A percentile compares a stretch with the other conserved stretches of the same genome.
These are phyloP conservation scores for Ormosia semicastrata DNA, from an alignment of 306 rosid genomes.

Conservation along the genomic window DNA sequence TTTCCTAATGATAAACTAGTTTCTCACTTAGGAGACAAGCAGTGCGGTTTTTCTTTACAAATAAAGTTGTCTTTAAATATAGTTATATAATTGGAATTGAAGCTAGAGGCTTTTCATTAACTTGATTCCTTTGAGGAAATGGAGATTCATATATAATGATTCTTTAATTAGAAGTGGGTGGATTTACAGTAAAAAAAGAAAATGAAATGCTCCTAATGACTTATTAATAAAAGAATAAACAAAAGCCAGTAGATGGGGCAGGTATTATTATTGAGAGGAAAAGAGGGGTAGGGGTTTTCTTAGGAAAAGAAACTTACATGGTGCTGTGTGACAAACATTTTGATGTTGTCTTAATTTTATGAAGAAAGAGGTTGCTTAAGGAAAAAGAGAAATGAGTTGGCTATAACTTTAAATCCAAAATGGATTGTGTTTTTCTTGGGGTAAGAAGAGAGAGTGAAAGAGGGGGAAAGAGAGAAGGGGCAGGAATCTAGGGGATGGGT, in stretches of 20 bases:
- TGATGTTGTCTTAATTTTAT: conserved; percentile 14
- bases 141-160: conserved; percentile 17
- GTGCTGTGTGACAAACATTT: not conserved
- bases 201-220: not conserved
- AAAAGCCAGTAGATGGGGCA: conserved; percentile 13
- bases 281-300: not conserved
- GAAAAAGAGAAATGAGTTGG: conserved; percentile 47
- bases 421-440: conserved; percentile 13
- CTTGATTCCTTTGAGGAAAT: conserved; percentile 35
- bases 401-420: conserved; percentile 28
- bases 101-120: conserved; percentile 23
- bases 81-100: conserved; percentile 21
- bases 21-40: conserved; percentile 49
- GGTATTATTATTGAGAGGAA: not conserved
- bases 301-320: not conserved
- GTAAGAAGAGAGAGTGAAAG: not conserved
- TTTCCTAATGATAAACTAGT: conserved; percentile 34
- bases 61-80: conserved; percentile 46
- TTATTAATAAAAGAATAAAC: conserved; percentile 1
- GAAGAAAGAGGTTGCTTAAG: conserved; percentile 28
- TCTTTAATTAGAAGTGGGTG: conserved; percentile 36
- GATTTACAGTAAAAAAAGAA: not conserved
- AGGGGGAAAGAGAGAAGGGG: conserved; percentile 17
- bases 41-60: conserved; percentile 33
- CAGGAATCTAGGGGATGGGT: conserved; percentile 73